Conservation (phyloP, 805 yeast species). For the Ogataea pini region DNA sequence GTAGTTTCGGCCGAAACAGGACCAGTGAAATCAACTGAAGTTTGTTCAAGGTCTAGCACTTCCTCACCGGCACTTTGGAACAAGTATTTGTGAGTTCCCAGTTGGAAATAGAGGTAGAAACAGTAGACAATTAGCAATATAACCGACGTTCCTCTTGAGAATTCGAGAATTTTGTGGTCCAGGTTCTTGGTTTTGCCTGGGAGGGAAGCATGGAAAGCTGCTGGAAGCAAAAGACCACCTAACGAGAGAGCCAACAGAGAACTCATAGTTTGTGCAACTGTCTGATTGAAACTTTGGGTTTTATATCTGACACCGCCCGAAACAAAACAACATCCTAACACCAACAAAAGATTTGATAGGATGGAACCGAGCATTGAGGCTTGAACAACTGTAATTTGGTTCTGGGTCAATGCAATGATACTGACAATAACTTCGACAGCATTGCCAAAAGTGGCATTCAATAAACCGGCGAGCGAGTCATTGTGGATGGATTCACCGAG, state of each 20-base stretch:
- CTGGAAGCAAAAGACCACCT: constrained; percentile 87
- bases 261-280: constrained; percentile 98
- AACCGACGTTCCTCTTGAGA: constrained; percentile 85
- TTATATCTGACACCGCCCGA: constrained; percentile 88
- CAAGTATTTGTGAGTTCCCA: constrained; percentile 76
- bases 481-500: constrained; percentile 79
- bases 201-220: constrained; percentile 87
- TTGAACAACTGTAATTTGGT: constrained; percentile 92
- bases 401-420: constrained; percentile 79
- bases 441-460: constrained; percentile 97
- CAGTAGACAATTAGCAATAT: constrained; percentile 76
- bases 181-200: constrained; percentile 39
- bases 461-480: constrained; percentile 87
- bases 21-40: neutral
- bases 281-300: constrained; percentile 88
- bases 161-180: constrained; percentile 53
- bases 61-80: constrained; percentile 58
- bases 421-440: constrained; percentile 97
- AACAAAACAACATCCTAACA: constrained; percentile 92
- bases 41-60: constrained; percentile 24
- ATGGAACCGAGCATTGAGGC: constrained; percentile 97
- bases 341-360: constrained; percentile 82
- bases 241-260: constrained; percentile 90
- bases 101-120: constrained; percentile 81
- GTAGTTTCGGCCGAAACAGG: neutral